Evolutionary conservation across 495 filamentous ascomycete genomes (phyloP), one percentile per base, ranked within the genome.

Genomic region (Penicillium canariense): DNA sequence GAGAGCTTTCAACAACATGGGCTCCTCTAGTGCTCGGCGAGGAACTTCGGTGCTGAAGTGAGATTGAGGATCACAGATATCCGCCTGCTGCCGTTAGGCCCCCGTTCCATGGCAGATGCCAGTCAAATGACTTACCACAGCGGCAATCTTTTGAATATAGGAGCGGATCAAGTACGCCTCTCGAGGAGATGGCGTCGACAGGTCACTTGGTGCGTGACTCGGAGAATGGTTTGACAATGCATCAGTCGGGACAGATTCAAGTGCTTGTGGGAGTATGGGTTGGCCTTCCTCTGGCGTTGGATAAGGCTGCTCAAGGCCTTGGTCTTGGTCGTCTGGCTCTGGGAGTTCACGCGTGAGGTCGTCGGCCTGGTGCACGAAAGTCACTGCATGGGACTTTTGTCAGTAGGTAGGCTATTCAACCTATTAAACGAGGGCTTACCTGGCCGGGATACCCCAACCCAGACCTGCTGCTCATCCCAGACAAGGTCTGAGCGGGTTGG

Each of bases 11-110:
- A 74, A 27, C 0, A 74, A 55, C 65, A 74, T 71, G 1, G 68
- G 63, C 4, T 63, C 58, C 23, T 68, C 60, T 9, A 74, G 53
- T 1, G 71, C 68, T 23, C 69, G 54, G 10, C 63, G 60, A n/a
- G 71, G 71, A 5, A 74, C 63, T 27, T 69, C 65, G n/a, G 63
- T 71, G 17, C 59, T 62, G 52, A 74, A 74, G 35, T 72, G 63
- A 3, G 68, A 72, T 9, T 67, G 55, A 4, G 59, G 42, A 40
- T 74, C 71, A 54, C 71, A 74, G 10, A 74, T 63, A 58, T 74
- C 71, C 22, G 61, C 61, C 71, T 74, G 27, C 10, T 11, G 8
- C 17, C 50, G 49, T 54, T 23, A 54, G 50, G 15, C n/a, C n/a
- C n/a, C n/a, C n/a, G n/a, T n/a, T n/a, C n/a, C 20, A 17, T 11